Evolutionary conservation across 805 yeast genomes (phyloP).

Genomic region (Tanozyma kutaoensis): DNA sequence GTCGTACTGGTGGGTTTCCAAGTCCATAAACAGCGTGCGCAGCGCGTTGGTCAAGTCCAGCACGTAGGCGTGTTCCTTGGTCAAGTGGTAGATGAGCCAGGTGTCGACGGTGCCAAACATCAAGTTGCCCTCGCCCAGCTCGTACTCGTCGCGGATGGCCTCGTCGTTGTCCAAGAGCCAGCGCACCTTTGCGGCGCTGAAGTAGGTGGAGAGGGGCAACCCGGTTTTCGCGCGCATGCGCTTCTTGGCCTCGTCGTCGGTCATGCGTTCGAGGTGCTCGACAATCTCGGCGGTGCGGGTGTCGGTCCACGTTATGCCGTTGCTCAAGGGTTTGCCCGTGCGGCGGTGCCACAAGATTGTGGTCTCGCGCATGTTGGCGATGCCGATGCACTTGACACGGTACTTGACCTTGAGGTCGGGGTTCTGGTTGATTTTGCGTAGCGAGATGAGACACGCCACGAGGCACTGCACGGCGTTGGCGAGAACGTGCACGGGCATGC

Average conservation of each 20-base stretch:
- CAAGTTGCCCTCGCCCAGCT: conserved; percentile 53
- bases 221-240: conserved; percentile 60
- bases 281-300: conserved; percentile 72
- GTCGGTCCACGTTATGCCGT: conserved; percentile 95
- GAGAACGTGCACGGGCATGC: conserved; percentile 73
- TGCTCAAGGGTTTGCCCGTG: conserved; percentile 72
- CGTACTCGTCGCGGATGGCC: conserved; percentile 52
- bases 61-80: conserved; percentile 54
- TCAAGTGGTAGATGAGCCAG: conserved; percentile 81
- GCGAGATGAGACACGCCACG: conserved; percentile 44
- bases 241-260: conserved; percentile 41
- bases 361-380: conserved; percentile 95
- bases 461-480: conserved; percentile 74
- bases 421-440: conserved; percentile 42
- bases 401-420: conserved; percentile 40
- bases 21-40: conserved; percentile 81
- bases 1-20: conserved; percentile 65
- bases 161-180: conserved; percentile 82
- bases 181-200: conserved; percentile 77
- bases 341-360: conserved; percentile 75
- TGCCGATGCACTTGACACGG: conserved; percentile 63
- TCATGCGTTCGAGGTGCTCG: conserved; percentile 40
- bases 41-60: conserved; percentile 90
- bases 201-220: conserved; percentile 80
- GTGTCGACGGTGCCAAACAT: conserved; percentile 93